Base-by-base conservation (phyloP, 2,329 filamentous ascomycete species). In the Dactylellina sp. region DNA sequence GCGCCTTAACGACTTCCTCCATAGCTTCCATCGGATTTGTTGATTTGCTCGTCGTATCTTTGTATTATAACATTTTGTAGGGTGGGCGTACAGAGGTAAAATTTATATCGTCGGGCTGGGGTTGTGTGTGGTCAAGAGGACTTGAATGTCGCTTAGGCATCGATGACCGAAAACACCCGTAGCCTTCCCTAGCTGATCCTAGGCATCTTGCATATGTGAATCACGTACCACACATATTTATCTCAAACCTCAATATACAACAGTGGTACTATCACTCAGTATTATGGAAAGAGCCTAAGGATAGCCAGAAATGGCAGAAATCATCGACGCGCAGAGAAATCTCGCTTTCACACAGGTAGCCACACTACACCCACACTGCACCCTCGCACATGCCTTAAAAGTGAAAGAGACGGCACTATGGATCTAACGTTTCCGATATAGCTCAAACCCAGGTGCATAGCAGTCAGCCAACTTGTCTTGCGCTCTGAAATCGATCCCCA, bases 381-480 rank as follows among this genome's bases (percentile, higher is more conserved):
- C n/a, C n/a, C n/a, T n/a, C n/a, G n/a, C n/a, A n/a, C n/a, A n/a
- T 16, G 22, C 37, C 18, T 14, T 20, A 57, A 52, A 46, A 56
- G 12, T 16, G 14, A 47, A 25, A 42, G 37, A 6, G 24, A 35
- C 44, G 49, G 9, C 28, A 49, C 16, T 44, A 61, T 44, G 20
- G 9, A 11, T 16, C 16, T 78, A 79, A 80, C 46, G 25, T 7
- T 20, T 5, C 20, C 32, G 37, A 16, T n/a, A 40, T 47, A 89
- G 88, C 84, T 89, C 71, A 89, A 89, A 80, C 87, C 87, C 79
- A 84, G 82, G 76, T 89, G 88, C 77, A 83, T 89, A 63, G 83
- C 84, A 65, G 85, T 89, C 75, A 88, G 86, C 81, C 83, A 87
- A 78, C 80, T 88, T 60, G 84, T 85, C 1, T 83, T 88, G 20